phyloP scores from a whole-genome alignment of 176 grass and related monocot genomes.

The Canna indica region DNA sequence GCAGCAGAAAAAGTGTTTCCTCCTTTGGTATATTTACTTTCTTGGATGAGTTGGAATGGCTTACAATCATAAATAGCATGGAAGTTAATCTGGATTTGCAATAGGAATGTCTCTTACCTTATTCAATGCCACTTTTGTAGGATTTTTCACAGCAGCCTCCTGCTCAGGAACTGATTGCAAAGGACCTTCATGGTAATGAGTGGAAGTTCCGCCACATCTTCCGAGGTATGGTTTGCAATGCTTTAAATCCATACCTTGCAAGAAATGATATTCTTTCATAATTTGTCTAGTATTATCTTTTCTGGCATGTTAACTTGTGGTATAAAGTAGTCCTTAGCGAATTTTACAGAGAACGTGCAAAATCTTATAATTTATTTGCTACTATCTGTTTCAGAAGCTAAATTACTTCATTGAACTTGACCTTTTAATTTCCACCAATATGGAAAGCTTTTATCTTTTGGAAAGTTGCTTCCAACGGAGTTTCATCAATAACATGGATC shows the following conservation, averaged over 20 bases:
- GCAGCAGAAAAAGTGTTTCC: constrained; percentile 99
- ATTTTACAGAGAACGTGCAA: neutral
- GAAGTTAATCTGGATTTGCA: neutral
- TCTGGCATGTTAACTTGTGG: neutral
- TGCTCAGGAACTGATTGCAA: constrained; percentile 84
- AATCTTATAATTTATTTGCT: neutral
- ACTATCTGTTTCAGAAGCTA: neutral
- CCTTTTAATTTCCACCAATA: neutral
- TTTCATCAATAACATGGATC: neutral
- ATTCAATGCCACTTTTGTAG: constrained; percentile 36
- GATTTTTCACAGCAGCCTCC: constrained; percentile 94
- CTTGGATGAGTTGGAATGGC: neutral
- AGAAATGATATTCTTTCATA: neutral
- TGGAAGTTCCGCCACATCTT: constrained; percentile 99
- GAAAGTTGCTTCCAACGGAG: neutral
- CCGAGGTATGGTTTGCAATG: constrained; percentile 39
- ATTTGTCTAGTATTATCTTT: neutral
- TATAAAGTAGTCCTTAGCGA: neutral
- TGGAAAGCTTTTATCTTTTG: neutral
- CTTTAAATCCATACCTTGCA: neutral
- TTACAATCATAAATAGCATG: neutral
- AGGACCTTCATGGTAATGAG: constrained; percentile 95
- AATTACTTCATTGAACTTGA: neutral
- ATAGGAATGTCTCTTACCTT: neutral
- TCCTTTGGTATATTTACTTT: constrained; percentile 61